Percentiles rank a stretch among this genome's conserved stretches.
Evolutionary conservation across 2,329 filamentous ascomycete species (phyloP).

Genomic region (Scedosporium apiospermum): DNA sequence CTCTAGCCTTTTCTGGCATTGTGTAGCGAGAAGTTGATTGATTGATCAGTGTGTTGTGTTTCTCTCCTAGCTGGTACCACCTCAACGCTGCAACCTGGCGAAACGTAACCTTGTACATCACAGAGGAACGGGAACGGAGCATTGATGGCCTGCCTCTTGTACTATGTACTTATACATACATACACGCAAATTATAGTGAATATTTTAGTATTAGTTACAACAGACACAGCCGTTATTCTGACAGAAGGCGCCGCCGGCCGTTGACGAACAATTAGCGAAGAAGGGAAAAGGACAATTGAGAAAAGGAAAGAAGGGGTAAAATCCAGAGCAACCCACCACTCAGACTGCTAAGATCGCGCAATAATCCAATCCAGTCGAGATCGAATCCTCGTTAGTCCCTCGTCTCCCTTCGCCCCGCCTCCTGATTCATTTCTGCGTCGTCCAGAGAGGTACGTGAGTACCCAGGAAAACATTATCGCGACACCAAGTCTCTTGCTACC

Average conservation of each 20-base stretch:
- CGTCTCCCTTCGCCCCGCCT: not conserved
- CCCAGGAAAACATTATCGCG: too few relatives aligned
- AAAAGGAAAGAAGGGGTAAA: conserved; percentile 1
- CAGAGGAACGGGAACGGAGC: too few relatives aligned
- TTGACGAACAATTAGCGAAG: not conserved
- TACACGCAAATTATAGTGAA: too few relatives aligned
- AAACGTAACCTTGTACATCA: too few relatives aligned
- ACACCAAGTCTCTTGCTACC: too few relatives aligned
- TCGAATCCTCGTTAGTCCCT: not conserved
- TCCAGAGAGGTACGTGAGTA: too few relatives aligned
- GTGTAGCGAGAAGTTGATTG: too few relatives aligned
- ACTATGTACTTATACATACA: not conserved
- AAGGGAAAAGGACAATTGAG: not conserved
- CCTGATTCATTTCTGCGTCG: too few relatives aligned
- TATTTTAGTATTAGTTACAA: not conserved
- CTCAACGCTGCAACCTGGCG: too few relatives aligned
- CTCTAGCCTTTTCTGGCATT: too few relatives aligned
- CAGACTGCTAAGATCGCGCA: conserved; percentile 1
- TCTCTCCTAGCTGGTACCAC: too few relatives aligned
- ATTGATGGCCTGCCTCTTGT: not conserved
- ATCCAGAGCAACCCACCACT: conserved; percentile 2
- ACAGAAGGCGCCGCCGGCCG: not conserved
- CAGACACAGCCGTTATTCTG: not conserved
- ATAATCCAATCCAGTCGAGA: not conserved
- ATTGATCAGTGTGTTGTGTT: too few relatives aligned